Evolutionary conservation across 345 rosid genomes (phyloP), one percentile per base, ranked within the genome.

Genomic region (Erucastrum elatum): DNA sequence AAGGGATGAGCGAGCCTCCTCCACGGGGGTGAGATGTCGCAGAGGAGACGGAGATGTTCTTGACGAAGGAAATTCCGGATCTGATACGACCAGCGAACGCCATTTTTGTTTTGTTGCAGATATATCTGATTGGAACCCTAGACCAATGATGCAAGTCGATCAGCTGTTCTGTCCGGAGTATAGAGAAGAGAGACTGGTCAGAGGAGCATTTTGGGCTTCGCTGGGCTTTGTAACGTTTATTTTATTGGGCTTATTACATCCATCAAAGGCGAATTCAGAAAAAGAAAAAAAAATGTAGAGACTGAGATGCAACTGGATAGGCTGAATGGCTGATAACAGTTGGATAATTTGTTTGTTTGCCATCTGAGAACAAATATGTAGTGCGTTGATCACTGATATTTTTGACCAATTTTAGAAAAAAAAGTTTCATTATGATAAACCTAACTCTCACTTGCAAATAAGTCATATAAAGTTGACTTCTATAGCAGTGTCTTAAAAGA

Each of bases 11-110:
- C 21, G 85, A 60, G n/a, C 84, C 26, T 81, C 84, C 26, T 81
- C 81, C 85, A 8, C 68, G 84, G 17, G 85, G 64, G 37, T 53
- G 21, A 72, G 89, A 83, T 78, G 86, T 53, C 29, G 79, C 80
- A 56, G 85, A 51, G 8, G 85, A 74, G 35, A 85, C 31, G 11
- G 89, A 17, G 64, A 86, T 25, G 71, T 69, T 84, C 74, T 77
- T 75, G 79, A 89, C 69, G 66, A 90, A 75, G 75, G 91, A 87
- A 74, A 88, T 84, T 44, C 83, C 84, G 78, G 90, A 91, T 91
- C 97, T 84, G 83, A 91, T 33, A 71, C 96, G 96, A 63, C 86
- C 84, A 7, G 88, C 86, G 82, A 87, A 79, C 55, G 95, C 90
- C 86, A 87, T 86, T 73, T 73, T 75, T 76, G 86, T 68, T 70